phyloP scores from a whole-genome alignment of 2,329 filamentous ascomycete species.

The Ambrosiella xylebori region DNA sequence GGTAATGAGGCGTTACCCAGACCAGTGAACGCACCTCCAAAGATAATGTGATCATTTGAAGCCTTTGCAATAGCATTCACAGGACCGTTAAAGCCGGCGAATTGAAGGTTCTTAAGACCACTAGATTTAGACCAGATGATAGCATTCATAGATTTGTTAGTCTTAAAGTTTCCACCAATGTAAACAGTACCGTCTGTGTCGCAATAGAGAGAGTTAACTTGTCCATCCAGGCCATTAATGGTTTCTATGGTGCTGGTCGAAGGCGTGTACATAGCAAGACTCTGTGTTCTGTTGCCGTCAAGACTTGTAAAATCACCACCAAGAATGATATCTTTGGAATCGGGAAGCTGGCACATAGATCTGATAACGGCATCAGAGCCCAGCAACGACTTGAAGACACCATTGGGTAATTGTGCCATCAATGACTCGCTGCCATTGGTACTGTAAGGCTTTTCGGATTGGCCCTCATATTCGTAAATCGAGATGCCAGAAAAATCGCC shows the following conservation, averaged over 20 bases:
- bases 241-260: slow-evolving; percentile 51
- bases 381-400: slow-evolving; percentile 57
- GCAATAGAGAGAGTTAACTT: slow-evolving; percentile 68
- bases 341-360: slow-evolving; percentile 62
- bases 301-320: slow-evolving; percentile 94
- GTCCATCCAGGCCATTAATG: slow-evolving; percentile 65
- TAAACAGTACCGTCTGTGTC: slow-evolving; percentile 70
- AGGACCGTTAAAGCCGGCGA: slow-evolving; percentile 86
- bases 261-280: slow-evolving; percentile 67
- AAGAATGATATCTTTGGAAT: slow-evolving; percentile 56
- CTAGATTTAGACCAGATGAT: slow-evolving; percentile 56
- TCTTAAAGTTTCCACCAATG: slow-evolving; percentile 72
- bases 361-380: slow-evolving; percentile 70
- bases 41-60: slow-evolving; percentile 70
- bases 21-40: slow-evolving; percentile 78
- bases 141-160: slow-evolving; percentile 71
- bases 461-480: slow-evolving; percentile 68
- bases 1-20: slow-evolving; percentile 59
- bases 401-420: slow-evolving; percentile 68
- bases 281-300: slow-evolving; percentile 55
- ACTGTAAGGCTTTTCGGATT: slow-evolving; percentile 49
- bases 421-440: slow-evolving; percentile 70
- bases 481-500: slow-evolving; percentile 89
- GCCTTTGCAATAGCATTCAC: slow-evolving; percentile 72
- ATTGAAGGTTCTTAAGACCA: slow-evolving; percentile 67